A percentile compares a stretch with the other conserved stretches of the same genome.
These are phyloP conservation scores for Puccinia novopanici DNA, from an alignment of 1,284 basidiomycete genomes.

Conservation along the genomic window DNA sequence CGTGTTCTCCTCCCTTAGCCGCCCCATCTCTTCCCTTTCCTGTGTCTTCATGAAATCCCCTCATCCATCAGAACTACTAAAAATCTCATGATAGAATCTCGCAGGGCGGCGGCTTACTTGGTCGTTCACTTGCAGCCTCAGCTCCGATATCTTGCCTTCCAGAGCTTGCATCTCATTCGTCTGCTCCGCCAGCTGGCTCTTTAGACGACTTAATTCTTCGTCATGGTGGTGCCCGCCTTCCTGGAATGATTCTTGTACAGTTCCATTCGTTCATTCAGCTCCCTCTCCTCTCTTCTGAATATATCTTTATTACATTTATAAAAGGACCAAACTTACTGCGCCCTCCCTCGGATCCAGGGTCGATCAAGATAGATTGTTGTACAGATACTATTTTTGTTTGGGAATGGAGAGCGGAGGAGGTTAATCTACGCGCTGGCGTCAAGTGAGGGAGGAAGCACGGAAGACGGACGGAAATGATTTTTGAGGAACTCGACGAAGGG, in stretches of 20 bases:
- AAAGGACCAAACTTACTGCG: slow-evolving; percentile 20
- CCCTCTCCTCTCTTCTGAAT: neutral
- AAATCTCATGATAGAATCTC: too few species aligned
- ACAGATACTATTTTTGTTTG: slow-evolving; percentile 61
- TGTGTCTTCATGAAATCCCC: slow-evolving; percentile 5
- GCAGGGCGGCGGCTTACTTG: neutral
- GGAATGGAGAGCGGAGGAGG: neutral
- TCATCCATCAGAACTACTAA: too few species aligned
- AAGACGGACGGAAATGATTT: slow-evolving; percentile 81
- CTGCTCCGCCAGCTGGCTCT: slow-evolving; percentile 76
- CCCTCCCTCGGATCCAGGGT: slow-evolving; percentile 61
- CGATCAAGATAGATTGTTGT: slow-evolving; percentile 63
- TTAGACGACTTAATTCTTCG: slow-evolving; percentile 76
- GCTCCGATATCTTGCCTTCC: slow-evolving; percentile 56
- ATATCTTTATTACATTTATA: neutral
- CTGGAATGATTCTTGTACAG: slow-evolving; percentile 60
- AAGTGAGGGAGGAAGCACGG: neutral
- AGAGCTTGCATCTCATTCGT: slow-evolving; percentile 72
- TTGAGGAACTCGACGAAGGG: slow-evolving; percentile 99
- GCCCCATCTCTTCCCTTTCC: slow-evolving; percentile 39
- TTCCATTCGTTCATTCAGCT: neutral
- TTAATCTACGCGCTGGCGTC: slow-evolving; percentile 29
- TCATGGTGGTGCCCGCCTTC: slow-evolving; percentile 77
- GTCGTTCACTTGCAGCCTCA: slow-evolving; percentile 57
- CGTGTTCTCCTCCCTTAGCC: slow-evolving; percentile 8